phyloP scores from a whole-genome alignment of 257 asterid genomes.

The Phtheirospermum japonicum region DNA sequence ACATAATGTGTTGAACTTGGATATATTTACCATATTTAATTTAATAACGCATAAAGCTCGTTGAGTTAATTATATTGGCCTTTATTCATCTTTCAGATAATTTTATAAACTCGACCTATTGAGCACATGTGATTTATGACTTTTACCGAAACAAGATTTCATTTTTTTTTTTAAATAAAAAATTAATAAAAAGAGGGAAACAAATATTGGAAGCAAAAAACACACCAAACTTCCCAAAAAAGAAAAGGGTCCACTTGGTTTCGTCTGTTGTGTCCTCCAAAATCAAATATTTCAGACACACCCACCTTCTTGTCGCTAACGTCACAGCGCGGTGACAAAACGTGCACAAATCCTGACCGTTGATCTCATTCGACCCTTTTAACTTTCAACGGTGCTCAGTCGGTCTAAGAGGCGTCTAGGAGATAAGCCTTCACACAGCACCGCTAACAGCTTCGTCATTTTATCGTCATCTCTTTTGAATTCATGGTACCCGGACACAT shows the following conservation, averaged over 20 bases:
- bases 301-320: slow-evolving; percentile 20
- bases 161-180: too few species aligned
- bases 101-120: too few species aligned
- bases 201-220: too few species aligned
- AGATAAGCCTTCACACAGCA: background rate
- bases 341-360: background rate
- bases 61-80: too few species aligned
- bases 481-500: slow-evolving; percentile 40
- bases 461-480: background rate
- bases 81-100: too few species aligned
- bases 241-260: slow-evolving; percentile 26
- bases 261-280: slow-evolving; percentile 11
- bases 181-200: too few species aligned
- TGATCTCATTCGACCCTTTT: background rate
- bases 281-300: slow-evolving; percentile 13
- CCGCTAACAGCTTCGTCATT: slow-evolving; percentile 1
- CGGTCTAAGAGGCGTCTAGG: background rate
- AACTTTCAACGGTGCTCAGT: background rate
- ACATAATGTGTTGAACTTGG: too few species aligned
- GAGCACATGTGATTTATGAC: too few species aligned
- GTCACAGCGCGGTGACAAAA: slow-evolving; percentile 1
- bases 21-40: too few species aligned
- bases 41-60: too few species aligned
- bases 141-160: too few species aligned
- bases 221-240: too few species aligned